Evolutionary conservation across 2,329 filamentous ascomycete genomes (phyloP).

Genomic region (Graphilbum ipis-grandicollis): DNA sequence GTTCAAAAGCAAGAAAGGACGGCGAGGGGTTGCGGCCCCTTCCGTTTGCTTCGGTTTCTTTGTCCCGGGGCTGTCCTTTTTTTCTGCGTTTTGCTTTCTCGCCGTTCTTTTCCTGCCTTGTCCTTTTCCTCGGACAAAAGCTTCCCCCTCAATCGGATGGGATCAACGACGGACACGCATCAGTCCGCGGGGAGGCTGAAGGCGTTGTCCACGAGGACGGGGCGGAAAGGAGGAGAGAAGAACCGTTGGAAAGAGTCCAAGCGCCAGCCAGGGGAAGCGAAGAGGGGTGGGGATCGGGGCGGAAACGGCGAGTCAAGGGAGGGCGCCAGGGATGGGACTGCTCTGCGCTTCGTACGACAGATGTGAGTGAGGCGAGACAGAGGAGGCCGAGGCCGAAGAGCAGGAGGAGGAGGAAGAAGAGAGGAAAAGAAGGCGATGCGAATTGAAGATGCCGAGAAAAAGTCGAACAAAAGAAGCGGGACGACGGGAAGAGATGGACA

Average conservation of each 20-base stretch:
- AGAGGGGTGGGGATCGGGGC: neutral
- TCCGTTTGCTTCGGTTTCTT: too few relatives aligned
- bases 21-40: too few relatives aligned
- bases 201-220: too few relatives aligned
- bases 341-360: too few relatives aligned
- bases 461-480: too few relatives aligned
- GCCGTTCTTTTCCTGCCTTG: neutral
- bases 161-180: neutral
- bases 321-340: too few relatives aligned
- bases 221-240: neutral
- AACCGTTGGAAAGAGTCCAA: neutral
- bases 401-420: neutral
- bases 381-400: neutral
- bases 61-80: neutral
- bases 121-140: neutral
- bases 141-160: neutral
- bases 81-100: neutral
- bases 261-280: slow-evolving; percentile 1
- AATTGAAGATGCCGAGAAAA: neutral
- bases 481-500: too few relatives aligned
- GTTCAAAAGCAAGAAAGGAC: too few relatives aligned
- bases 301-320: neutral
- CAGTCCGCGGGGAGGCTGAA: neutral
- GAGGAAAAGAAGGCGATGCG: neutral
- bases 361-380: neutral